Base-by-base conservation (phyloP, 345 rosid species). In the Anastatica hierochuntica region DNA sequence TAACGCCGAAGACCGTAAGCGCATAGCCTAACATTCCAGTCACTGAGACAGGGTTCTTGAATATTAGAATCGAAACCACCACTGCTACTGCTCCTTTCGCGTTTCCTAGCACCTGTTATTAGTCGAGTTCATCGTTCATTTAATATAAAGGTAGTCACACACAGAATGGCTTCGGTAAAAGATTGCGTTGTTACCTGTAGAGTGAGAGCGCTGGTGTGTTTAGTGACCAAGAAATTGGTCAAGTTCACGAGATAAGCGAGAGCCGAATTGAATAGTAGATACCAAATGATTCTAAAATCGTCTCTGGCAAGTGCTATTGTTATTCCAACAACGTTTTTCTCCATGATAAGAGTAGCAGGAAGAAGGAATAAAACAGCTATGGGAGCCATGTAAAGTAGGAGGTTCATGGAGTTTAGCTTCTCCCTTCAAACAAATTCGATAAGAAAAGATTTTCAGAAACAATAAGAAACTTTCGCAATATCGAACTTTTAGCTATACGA, bases 41-140 rank as follows among this genome's bases (percentile, higher is more conserved):
- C 4, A 71, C 68, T 1, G 84, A 76, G 21, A 79, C 76, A 10
- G 84, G 84, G 42, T 79, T 81, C 67, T 38, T 64, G 63, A 81
- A 81, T 45, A 79, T 69, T 20, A 79, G 62, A 40, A 79, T 76
- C 2, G 84, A 79, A 14, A 81, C 67, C 53, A 75, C 79, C 61
- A 76, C 84, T 4, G 80, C 82, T 13, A 81, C 82, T 1, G 79
- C 82, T 0, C 82, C 77, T 73, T 77, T 79, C 17, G 88, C 84
- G 68, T 79, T 81, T 20, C 88, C 84, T 24, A 79, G 58, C 44
- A 79, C 88, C 84, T 81, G 70, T 55, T 42, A 10, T n/a, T 1
- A 42, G 47, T 46, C 5, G 24, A n/a, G 24, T 52, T 58, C 18
- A 46, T 49, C 16, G 24, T 21, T 21, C 24, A 21, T 21, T 5